These are phyloP conservation scores for Trichoderma sp. DNA, from an alignment of 2,329 filamentous ascomycete species.

Conservation along the genomic window DNA sequence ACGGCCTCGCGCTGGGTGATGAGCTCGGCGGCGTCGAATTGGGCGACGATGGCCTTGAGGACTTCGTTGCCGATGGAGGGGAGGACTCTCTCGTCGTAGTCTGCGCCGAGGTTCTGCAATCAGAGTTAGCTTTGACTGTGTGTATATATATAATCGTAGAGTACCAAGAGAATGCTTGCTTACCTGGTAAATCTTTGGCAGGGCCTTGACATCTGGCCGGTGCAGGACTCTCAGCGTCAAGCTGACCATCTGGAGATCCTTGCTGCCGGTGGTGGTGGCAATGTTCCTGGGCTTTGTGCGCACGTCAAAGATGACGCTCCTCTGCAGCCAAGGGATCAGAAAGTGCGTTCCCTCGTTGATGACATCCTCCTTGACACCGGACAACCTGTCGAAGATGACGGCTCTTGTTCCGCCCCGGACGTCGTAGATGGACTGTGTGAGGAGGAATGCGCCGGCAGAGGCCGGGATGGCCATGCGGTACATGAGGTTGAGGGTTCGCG, in stretches of 20 bases:
- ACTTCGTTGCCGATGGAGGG: conserved; percentile 99
- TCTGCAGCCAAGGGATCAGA: conserved; percentile 91
- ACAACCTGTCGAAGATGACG: conserved; percentile 94
- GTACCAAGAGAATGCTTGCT: neutral
- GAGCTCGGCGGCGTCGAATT: conserved; percentile 97
- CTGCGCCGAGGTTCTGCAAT: conserved; percentile 83
- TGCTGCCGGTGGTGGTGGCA: conserved; percentile 93
- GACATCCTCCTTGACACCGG: conserved; percentile 89
- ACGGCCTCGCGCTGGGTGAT: conserved; percentile 99
- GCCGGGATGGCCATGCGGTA: conserved; percentile 72
- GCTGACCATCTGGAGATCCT: conserved; percentile 99
- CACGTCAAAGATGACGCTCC: conserved; percentile 92
- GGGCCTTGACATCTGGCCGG: conserved; percentile 83
- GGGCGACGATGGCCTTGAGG: conserved; percentile 95
- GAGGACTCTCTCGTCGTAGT: conserved; percentile 98
- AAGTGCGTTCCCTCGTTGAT: conserved; percentile 97
- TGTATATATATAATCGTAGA: no score
- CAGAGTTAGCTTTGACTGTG: neutral
- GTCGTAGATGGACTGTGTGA: conserved; percentile 87
- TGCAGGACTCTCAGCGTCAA: conserved; percentile 94
- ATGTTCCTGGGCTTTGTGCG: conserved; percentile 97
- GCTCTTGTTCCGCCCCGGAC: conserved; percentile 92
- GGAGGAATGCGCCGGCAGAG: conserved; percentile 63
- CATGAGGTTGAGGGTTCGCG: conserved; percentile 57
- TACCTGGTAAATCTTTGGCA: conserved; percentile 99